A percentile compares a stretch with the other conserved stretches of the same genome.
Evolutionary conservation across 164 flowering plant species (phyloP).

Genomic region (Sedum album): DNA sequence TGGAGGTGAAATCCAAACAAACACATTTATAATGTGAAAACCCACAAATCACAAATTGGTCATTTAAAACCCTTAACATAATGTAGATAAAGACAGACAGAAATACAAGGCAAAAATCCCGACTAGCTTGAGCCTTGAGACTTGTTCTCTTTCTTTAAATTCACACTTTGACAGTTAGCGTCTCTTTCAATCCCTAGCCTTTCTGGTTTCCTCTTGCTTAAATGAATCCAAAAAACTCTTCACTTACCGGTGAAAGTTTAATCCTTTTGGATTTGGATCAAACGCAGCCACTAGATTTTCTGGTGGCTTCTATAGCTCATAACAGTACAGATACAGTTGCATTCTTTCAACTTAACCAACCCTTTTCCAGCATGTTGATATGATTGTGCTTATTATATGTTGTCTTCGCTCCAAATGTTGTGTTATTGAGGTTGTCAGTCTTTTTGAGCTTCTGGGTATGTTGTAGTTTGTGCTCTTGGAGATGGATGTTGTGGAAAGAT

Average conservation of each 20-base stretch:
- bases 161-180: conserved; percentile 19
- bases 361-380: no score
- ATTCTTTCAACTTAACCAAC: no score
- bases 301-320: conserved; percentile 39
- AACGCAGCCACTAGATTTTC: conserved; percentile 43
- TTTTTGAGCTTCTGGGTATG: conserved; percentile 5
- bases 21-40: no score
- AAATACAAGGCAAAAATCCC: no score
- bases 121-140: no score
- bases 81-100: no score
- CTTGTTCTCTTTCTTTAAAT: conserved; percentile 3
- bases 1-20: no score
- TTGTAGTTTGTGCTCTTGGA: conserved; percentile 22
- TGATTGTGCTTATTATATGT: conserved; percentile 13
- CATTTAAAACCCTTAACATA: no score
- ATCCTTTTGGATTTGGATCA: conserved; percentile 35
- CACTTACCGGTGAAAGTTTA: conserved; percentile 15
- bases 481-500: conserved; percentile 23
- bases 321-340: no score
- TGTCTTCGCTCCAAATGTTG: neutral
- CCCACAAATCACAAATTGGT: no score
- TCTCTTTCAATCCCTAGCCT: conserved; percentile 20
- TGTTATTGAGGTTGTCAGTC: conserved; percentile 2
- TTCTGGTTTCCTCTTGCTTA: conserved; percentile 12
- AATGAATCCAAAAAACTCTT: conserved; percentile 11